These are phyloP conservation scores for Chaetomium olivaceum DNA, from an alignment of 2,329 filamentous ascomycete genomes.

Conservation along the genomic window DNA sequence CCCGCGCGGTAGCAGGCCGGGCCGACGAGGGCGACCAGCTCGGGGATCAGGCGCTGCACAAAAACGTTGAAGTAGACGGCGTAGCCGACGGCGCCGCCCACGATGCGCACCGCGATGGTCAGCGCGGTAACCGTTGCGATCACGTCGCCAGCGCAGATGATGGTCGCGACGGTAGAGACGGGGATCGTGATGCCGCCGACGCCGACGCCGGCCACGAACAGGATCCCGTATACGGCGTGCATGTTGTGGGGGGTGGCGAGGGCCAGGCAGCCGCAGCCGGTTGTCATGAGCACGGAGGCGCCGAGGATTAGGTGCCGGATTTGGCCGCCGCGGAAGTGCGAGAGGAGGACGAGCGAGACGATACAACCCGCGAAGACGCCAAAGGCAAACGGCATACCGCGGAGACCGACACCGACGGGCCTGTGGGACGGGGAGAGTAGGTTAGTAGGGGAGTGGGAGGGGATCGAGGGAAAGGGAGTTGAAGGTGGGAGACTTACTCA, in stretches of 20 bases:
- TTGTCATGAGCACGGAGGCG: conserved; percentile 65
- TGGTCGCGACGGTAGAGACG: conserved; percentile 66
- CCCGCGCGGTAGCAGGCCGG: conserved; percentile 51
- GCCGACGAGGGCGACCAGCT: conserved; percentile 51
- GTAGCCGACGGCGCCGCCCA: conserved; percentile 67
- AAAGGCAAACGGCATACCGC: conserved; percentile 65
- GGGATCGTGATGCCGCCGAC: conserved; percentile 70
- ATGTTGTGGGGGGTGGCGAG: conserved; percentile 55
- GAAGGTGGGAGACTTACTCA: conserved; percentile 40
- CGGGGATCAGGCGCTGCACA: conserved; percentile 46
- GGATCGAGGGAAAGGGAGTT: background rate
- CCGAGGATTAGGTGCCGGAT: conserved; percentile 62
- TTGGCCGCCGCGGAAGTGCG: conserved; percentile 53
- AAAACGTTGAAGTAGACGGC: conserved; percentile 60
- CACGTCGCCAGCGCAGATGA: conserved; percentile 68
- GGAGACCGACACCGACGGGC: conserved; percentile 62
- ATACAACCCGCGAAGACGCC: conserved; percentile 62
- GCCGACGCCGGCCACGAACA: conserved; percentile 63
- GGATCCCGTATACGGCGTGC: conserved; percentile 54
- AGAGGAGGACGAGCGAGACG: conserved; percentile 59
- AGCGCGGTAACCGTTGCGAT: conserved; percentile 70
- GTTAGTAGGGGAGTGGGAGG: background rate
- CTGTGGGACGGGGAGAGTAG: conserved; percentile 6
- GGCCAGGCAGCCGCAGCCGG: conserved; percentile 57
- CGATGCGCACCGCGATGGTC: conserved; percentile 67